phyloP scores from a whole-genome alignment of 371 early-diverging fungal species.

The Mucor irregularis region DNA sequence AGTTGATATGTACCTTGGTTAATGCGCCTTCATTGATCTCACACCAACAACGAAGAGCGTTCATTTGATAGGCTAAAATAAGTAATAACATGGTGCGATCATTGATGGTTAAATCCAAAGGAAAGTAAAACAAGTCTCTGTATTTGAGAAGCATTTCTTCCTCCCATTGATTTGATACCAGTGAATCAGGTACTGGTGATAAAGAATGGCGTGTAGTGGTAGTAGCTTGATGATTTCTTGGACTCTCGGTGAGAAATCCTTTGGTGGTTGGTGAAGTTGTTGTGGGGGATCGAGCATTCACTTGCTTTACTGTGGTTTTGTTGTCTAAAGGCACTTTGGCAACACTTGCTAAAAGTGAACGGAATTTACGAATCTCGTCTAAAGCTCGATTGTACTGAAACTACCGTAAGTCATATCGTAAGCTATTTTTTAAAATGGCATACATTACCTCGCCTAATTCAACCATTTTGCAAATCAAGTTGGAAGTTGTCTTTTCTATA shows the following conservation, averaged over 20 bases:
- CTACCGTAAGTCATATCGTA: not conserved
- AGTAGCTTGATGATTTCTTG: not conserved
- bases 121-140: constrained; percentile 34
- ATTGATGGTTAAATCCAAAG: constrained; percentile 27
- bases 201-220: not conserved
- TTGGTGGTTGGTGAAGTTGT: not conserved
- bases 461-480: constrained; percentile 45
- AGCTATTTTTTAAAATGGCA: not conserved
- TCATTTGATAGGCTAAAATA: constrained; percentile 44
- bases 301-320: not conserved
- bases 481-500: constrained; percentile 47
- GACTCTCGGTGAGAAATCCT: constrained; percentile 2
- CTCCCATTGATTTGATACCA: constrained; percentile 19
- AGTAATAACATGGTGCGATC: constrained; percentile 39
- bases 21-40: constrained; percentile 31
- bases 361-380: constrained; percentile 36
- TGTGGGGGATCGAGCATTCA: not conserved
- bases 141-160: constrained; percentile 31
- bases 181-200: constrained; percentile 2
- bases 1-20: constrained; percentile 40
- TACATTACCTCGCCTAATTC: constrained; percentile 43
- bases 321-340: constrained; percentile 13
- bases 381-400: constrained; percentile 40
- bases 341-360: constrained; percentile 23
- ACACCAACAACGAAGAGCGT: constrained; percentile 37